A percentile compares a stretch with the other conserved stretches of the same genome.
These are phyloP conservation scores for Diplogelasinospora grovesii DNA, from an alignment of 495 filamentous ascomycete species.

Conservation along the genomic window DNA sequence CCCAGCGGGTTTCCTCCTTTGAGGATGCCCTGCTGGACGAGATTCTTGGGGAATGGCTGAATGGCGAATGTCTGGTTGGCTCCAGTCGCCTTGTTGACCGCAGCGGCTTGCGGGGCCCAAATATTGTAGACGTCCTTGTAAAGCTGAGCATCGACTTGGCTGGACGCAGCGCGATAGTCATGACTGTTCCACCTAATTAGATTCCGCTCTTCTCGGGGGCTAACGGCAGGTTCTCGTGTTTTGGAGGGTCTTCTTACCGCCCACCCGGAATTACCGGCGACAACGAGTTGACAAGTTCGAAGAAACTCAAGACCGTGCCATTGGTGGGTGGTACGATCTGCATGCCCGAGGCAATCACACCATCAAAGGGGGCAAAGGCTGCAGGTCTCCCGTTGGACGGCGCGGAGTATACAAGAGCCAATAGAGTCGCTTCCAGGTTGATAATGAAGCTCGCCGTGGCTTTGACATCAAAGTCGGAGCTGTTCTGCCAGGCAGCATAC, in stretches of 20 bases:
- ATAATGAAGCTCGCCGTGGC: background rate
- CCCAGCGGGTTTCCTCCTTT: slow-evolving; percentile 5
- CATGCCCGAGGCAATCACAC: no score
- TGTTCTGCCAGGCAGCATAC: background rate
- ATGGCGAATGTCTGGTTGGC: slow-evolving; percentile 22
- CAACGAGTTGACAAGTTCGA: no score
- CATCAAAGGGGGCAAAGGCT: background rate
- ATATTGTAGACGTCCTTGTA: slow-evolving; percentile 24
- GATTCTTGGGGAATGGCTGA: slow-evolving; percentile 17
- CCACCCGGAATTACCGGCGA: no score
- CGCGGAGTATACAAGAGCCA: background rate
- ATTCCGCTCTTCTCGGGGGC: no score
- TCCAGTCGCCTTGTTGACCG: slow-evolving; percentile 11
- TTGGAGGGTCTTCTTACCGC: no score
- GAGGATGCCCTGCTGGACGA: slow-evolving; percentile 7
- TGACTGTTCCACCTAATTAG: no score
- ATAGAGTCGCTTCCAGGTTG: background rate
- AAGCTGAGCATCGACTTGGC: slow-evolving; percentile 17
- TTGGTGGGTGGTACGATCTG: no score
- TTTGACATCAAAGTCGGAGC: background rate
- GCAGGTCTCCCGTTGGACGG: background rate
- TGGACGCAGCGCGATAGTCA: slow-evolving; percentile 20
- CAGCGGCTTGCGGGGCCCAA: slow-evolving; percentile 17
- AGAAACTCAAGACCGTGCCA: no score
- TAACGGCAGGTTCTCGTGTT: no score